A percentile compares a stretch with the other conserved stretches of the same genome.
These are phyloP conservation scores for Clathrus columnatus DNA, from an alignment of 768 basidiomycete species.

Conservation along the genomic window DNA sequence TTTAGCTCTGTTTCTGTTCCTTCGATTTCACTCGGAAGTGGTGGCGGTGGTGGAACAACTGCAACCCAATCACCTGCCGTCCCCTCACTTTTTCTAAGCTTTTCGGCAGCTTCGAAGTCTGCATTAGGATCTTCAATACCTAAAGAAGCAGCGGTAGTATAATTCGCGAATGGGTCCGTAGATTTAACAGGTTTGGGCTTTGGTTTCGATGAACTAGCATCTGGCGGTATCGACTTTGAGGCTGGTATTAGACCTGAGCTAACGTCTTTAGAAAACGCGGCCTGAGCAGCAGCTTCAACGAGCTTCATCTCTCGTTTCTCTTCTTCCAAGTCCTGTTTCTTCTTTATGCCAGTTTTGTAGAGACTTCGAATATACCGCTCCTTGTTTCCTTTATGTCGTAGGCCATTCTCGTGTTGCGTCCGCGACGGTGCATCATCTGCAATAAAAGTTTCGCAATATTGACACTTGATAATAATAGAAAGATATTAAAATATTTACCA, in stretches of 20 bases:
- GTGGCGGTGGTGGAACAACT: conserved; percentile 32
- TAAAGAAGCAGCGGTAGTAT: conserved; percentile 78
- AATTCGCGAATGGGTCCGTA: conserved; percentile 68
- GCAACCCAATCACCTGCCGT: conserved; percentile 73
- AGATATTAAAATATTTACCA: neutral
- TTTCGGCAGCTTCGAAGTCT: conserved; percentile 53
- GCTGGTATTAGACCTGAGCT: conserved; percentile 53
- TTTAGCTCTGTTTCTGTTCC: conserved; percentile 19
- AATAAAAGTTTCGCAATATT: conserved; percentile 96
- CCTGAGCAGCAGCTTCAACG: conserved; percentile 79
- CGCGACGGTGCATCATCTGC: conserved; percentile 92
- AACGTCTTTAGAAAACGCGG: conserved; percentile 71
- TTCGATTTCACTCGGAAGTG: conserved; percentile 12
- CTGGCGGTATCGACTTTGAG: conserved; percentile 18
- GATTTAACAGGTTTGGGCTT: conserved; percentile 35
- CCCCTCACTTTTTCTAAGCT: conserved; percentile 55
- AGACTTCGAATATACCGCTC: conserved; percentile 87
- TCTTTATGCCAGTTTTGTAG: conserved; percentile 89
- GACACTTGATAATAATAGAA: conserved; percentile 41
- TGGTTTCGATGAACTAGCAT: conserved; percentile 21
- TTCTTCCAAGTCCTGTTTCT: conserved; percentile 75
- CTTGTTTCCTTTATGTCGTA: conserved; percentile 89
- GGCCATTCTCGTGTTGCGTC: conserved; percentile 84
- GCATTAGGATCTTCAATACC: conserved; percentile 74
- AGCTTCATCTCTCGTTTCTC: conserved; percentile 80